phyloP scores from a whole-genome alignment of 495 filamentous ascomycete species.

The Lasiosphaeriaceae sp. region DNA sequence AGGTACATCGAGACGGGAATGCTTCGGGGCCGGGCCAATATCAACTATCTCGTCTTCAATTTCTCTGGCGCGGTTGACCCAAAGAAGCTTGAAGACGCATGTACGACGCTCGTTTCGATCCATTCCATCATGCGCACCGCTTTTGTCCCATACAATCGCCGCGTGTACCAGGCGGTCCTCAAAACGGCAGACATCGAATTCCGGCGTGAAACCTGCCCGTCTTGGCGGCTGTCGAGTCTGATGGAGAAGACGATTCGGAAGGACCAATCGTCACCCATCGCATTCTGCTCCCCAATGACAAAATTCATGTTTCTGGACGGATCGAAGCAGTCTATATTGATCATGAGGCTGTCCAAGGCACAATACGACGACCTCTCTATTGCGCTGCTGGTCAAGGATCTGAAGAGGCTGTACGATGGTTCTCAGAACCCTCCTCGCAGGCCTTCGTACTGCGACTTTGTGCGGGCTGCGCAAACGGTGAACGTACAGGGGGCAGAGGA shows the following conservation, averaged over 20 bases:
- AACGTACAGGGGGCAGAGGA: constrained; percentile 33
- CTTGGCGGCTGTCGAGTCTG: constrained; percentile 35
- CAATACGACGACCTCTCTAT: constrained; percentile 45
- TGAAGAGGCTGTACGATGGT: constrained; percentile 39
- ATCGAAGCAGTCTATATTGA: constrained; percentile 40
- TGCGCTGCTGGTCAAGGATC: constrained; percentile 38
- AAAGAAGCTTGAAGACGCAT: constrained; percentile 41
- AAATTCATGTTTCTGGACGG: constrained; percentile 46
- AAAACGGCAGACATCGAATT: constrained; percentile 38
- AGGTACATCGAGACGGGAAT: constrained; percentile 44
- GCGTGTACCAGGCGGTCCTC: constrained; percentile 43
- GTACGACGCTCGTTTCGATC: constrained; percentile 32
- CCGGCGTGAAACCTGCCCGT: constrained; percentile 35
- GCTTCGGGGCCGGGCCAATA: constrained; percentile 35
- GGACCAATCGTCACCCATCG: constrained; percentile 33
- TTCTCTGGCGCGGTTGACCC: constrained; percentile 37
- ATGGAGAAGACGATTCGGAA: constrained; percentile 38
- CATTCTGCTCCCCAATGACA: constrained; percentile 39
- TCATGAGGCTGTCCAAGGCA: constrained; percentile 42
- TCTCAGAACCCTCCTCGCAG: constrained; percentile 28
- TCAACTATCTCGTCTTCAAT: constrained; percentile 43
- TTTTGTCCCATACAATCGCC: constrained; percentile 38
- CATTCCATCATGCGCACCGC: constrained; percentile 45
- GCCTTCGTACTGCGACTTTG: constrained; percentile 41
- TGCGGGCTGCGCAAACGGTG: constrained; percentile 32